Conservation (phyloP, 2,329 filamentous ascomycete species). For the Lasiodiplodia theobromae region DNA sequence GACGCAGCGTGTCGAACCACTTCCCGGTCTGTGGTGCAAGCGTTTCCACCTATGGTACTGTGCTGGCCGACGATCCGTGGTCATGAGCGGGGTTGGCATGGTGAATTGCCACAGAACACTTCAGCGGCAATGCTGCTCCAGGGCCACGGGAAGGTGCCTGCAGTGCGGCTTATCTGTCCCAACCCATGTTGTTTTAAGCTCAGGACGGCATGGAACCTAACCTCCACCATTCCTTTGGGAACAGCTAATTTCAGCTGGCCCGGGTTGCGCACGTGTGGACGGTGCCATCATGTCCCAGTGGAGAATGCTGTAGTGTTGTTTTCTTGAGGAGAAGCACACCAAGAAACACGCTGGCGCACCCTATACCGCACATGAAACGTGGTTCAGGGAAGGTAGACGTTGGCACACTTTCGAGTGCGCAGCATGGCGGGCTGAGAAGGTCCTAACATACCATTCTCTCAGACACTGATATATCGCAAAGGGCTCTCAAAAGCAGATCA, state of each 20-base stretch:
- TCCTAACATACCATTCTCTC: background rate
- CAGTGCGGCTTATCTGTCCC: constrained; percentile 6
- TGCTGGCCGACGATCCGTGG: constrained; percentile 18
- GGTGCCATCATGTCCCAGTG: constrained; percentile 4
- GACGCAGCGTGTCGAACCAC: constrained; percentile 17
- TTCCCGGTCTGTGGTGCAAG: constrained; percentile 20
- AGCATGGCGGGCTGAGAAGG: background rate
- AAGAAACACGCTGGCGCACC: background rate
- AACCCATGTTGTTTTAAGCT: background rate
- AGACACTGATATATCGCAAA: background rate
- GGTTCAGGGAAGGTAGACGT: background rate
- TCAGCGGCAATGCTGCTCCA: background rate
- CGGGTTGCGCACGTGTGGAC: background rate
- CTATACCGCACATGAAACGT: background rate
- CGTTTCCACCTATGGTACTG: constrained; percentile 15
- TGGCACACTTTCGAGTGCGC: background rate
- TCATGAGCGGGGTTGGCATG: constrained; percentile 6
- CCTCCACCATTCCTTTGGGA: constrained; percentile 5
- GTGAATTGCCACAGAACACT: constrained; percentile 6
- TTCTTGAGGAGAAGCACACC: background rate
- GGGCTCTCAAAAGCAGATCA: background rate
- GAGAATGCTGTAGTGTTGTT: background rate
- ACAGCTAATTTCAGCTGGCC: constrained; percentile 11
- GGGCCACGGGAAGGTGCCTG: constrained; percentile 7
- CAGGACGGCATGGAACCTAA: background rate